Base-by-base conservation (phyloP, 1,139 yeast species). In the Kodamaea suecica region DNA sequence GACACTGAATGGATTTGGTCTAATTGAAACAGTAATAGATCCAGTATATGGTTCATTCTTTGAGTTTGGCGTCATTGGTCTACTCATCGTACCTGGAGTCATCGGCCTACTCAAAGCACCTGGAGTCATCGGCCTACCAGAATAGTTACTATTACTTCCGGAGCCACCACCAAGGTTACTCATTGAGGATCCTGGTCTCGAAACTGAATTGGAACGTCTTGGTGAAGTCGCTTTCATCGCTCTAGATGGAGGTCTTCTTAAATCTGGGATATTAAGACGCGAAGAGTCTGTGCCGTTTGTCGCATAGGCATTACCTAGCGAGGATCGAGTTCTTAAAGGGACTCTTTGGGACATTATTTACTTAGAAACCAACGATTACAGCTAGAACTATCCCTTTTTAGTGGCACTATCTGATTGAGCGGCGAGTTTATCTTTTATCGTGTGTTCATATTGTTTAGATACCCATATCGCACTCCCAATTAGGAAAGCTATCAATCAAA, bases 1-100 rank as follows among this genome's bases (percentile, higher is more conserved):
- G 8, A 53, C 51, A 11, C 62, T 60, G 31, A 61, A 49, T 1
- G 82, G 82, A 40, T 74, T 70, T 12, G 82, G 81, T 37, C 82
- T 54, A 7, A 76, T 66, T 1, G 78, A 66, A 2, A 76, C 81
- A 3, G 65, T 57, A 33, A 76, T 76, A 8, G 70, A 57, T 1
- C 80, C 79, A 2, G 75, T 65, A 43, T 73, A 71, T 3, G 73
- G 73, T 28, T 69, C 73, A 52, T 44, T 34, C 29, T 45, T 47
- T 16, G 50, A 50, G 4, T 60, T 52, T 3, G 76, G 75, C 0
- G 76, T 70, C 5, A 59, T 43, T 4, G 76, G 74, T 33, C 75
- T 53, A 28, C 45, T 44, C 3, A 36, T 29, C 10, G 13, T 7
- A 7, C 23, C 23, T 19, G 9, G n/a, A n/a, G n/a, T n/a, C n/a